Evolutionary conservation across 2,329 filamentous ascomycete genomes (phyloP).

Genomic region (Cladosporium cucumerinum): DNA sequence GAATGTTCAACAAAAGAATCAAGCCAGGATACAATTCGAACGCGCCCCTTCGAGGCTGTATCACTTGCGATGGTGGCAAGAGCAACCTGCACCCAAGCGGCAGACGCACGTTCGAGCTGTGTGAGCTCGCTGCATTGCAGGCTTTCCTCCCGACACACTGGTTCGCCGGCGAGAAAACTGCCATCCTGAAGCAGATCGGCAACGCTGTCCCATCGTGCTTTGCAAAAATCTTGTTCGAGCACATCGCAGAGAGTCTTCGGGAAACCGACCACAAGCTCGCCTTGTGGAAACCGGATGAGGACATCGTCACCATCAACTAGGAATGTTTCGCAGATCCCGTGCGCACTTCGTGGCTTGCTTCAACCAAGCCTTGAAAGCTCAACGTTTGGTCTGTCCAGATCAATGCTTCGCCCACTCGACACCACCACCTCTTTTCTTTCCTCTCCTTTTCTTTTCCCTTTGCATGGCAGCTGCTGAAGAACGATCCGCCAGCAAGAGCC

Average conservation of each 20-base stretch:
- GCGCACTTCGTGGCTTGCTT: too few relatives aligned
- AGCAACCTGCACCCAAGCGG: constrained; percentile 66
- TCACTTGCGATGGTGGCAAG: constrained; percentile 54
- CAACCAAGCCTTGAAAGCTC: too few relatives aligned
- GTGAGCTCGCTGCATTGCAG: constrained; percentile 67
- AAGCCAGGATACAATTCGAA: too few relatives aligned
- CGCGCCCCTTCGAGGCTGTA: too few relatives aligned
- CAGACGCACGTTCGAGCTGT: constrained; percentile 58
- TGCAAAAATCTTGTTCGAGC: constrained; percentile 18
- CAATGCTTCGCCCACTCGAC: background rate
- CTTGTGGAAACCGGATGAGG: background rate
- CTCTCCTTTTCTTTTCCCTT: background rate
- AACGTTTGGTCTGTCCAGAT: too few relatives aligned
- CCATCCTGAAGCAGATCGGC: constrained; percentile 63
- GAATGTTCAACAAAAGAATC: too few relatives aligned
- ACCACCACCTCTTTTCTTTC: background rate
- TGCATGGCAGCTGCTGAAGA: too few relatives aligned
- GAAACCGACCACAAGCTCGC: constrained; percentile 19
- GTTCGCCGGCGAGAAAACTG: constrained; percentile 47
- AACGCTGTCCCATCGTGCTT: constrained; percentile 64
- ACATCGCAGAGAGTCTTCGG: constrained; percentile 16
- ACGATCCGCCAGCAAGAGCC: background rate
- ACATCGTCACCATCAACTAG: too few relatives aligned
- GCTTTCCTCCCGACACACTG: constrained; percentile 62
- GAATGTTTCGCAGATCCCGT: too few relatives aligned